These are phyloP conservation scores for Tulasnella sp. DNA, from an alignment of 768 basidiomycete genomes.

Conservation along the genomic window DNA sequence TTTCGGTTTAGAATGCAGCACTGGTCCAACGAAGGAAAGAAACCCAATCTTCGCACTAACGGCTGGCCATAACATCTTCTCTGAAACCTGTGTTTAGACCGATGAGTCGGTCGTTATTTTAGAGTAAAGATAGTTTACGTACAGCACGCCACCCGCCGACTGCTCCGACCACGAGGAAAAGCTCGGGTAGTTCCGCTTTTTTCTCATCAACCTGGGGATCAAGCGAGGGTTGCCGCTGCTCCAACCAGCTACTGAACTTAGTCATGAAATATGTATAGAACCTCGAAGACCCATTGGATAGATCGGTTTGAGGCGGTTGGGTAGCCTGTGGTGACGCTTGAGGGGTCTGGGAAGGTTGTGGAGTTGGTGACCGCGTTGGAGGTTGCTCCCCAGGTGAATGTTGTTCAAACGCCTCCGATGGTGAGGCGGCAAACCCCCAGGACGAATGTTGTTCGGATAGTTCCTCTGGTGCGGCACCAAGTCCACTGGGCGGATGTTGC, in stretches of 20 bases:
- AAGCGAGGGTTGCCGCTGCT: neutral
- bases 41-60: slow-evolving; percentile 8
- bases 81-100: neutral
- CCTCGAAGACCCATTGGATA: neutral
- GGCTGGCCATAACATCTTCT: neutral
- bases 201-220: slow-evolving; percentile 2
- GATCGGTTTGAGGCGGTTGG: neutral
- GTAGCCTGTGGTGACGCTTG: no score
- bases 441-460: no score
- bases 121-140: neutral
- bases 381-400: no score
- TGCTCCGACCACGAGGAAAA: slow-evolving; percentile 12
- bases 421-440: no score
- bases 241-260: neutral
- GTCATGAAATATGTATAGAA: neutral
- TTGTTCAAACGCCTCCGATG: no score
- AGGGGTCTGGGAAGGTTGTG: no score
- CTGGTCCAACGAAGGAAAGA: neutral
- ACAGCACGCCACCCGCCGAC: neutral
- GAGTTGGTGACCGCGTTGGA: no score
- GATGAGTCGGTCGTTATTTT: no score
- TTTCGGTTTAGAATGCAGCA: neutral
- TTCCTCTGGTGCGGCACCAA: no score
- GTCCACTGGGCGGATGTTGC: no score
- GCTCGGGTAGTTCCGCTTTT: neutral